Percentiles rank a stretch among this genome's conserved stretches.
Evolutionary conservation across 2,329 filamentous ascomycete genomes (phyloP).

Genomic region (Sarocladium strictum): DNA sequence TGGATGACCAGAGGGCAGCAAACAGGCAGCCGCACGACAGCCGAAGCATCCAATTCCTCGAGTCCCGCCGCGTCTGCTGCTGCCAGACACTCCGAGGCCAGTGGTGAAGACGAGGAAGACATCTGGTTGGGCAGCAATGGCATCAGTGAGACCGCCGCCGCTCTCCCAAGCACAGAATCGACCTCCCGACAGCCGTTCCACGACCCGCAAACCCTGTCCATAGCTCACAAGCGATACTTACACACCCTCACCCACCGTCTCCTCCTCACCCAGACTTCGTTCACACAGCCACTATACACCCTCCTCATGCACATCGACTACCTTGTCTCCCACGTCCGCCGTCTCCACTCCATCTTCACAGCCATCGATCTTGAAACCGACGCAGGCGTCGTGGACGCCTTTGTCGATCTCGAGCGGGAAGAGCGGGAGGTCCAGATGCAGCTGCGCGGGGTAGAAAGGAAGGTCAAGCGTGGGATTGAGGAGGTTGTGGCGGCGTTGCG

Average conservation of each 20-base stretch:
- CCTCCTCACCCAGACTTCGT: slow-evolving; percentile 57
- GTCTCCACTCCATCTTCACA: slow-evolving; percentile 70
- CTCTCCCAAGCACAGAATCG: slow-evolving; percentile 5
- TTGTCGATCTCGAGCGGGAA: slow-evolving; percentile 65
- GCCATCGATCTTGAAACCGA: slow-evolving; percentile 77
- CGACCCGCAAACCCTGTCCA: slow-evolving; percentile 79
- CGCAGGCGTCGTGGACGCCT: slow-evolving; percentile 72
- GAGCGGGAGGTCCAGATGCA: slow-evolving; percentile 62
- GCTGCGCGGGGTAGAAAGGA: slow-evolving; percentile 56
- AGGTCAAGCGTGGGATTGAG: slow-evolving; percentile 63
- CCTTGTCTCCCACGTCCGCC: slow-evolving; percentile 69
- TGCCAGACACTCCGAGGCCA: slow-evolving; percentile 1
- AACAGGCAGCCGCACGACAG: background rate
- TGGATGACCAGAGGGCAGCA: slow-evolving; percentile 55
- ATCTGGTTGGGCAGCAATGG: slow-evolving; percentile 20
- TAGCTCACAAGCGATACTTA: slow-evolving; percentile 74
- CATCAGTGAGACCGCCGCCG: slow-evolving; percentile 17
- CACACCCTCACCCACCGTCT: slow-evolving; percentile 59
- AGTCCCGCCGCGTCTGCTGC: background rate
- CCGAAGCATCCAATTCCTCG: slow-evolving; percentile 1
- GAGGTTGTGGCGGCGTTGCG: slow-evolving; percentile 55
- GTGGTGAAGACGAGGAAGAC: slow-evolving; percentile 18
- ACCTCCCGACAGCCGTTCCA: slow-evolving; percentile 32
- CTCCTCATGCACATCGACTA: slow-evolving; percentile 73
- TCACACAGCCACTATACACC: slow-evolving; percentile 59